Conservation (phyloP, 345 rosid species). For the Raphanus raphanistrum region DNA sequence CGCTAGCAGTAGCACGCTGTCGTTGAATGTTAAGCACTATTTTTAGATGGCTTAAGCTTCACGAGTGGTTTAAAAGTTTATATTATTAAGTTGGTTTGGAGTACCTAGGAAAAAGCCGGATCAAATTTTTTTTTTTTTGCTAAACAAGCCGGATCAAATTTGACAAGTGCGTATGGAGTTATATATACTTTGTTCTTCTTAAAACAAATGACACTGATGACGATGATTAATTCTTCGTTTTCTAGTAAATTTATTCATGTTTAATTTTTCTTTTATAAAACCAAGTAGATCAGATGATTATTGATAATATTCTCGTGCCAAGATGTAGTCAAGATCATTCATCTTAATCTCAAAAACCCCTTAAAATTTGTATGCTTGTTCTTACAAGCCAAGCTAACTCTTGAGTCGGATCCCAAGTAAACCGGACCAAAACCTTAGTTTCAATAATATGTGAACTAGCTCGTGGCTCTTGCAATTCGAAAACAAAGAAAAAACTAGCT, state of each 20-base stretch:
- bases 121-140: too few relatives aligned
- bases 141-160: not conserved
- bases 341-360: not conserved
- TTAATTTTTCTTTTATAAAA: not conserved
- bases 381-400: not conserved
- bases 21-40: not conserved
- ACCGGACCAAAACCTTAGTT: not conserved
- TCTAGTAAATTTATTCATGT: not conserved
- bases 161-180: not conserved
- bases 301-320: not conserved
- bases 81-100: not conserved
- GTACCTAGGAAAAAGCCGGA: not conserved
- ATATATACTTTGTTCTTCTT: too few relatives aligned
- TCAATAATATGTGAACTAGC: not conserved
- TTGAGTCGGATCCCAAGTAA: not conserved
- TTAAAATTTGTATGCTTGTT: not conserved
- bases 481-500: not conserved
- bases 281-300: not conserved
- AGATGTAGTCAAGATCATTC: not conserved
- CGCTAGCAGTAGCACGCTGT: conserved; percentile 2
- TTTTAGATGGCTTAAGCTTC: not conserved
- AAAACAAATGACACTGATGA: not conserved
- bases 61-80: not conserved
- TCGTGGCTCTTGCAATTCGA: not conserved
- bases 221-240: not conserved